phyloP scores from a whole-genome alignment of 768 basidiomycete genomes.

The Lactifluus piperatus region DNA sequence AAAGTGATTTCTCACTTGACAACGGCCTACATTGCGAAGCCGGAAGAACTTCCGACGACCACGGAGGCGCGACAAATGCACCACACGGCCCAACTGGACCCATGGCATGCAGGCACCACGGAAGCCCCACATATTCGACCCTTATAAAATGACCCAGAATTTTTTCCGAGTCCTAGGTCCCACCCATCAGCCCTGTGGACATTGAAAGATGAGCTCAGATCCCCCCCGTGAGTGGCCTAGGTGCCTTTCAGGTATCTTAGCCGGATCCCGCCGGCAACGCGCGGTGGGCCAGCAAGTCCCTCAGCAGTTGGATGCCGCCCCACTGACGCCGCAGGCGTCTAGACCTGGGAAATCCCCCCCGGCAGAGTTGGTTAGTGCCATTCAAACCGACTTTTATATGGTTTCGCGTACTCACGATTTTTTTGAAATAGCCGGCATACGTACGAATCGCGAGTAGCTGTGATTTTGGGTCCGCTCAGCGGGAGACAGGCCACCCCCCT shows the following conservation, averaged over 20 bases:
- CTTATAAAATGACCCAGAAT: conserved; percentile 6
- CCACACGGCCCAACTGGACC: background rate
- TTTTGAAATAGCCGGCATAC: conserved; percentile 12
- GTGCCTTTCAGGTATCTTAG: conserved; percentile 16
- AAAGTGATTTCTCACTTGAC: conserved; percentile 7
- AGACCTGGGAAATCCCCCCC: conserved; percentile 3
- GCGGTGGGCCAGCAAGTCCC: background rate
- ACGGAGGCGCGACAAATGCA: conserved; percentile 17
- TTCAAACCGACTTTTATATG: background rate
- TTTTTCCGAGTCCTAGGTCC: background rate
- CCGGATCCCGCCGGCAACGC: conserved; percentile 16
- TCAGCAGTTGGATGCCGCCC: background rate
- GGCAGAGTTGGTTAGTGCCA: conserved; percentile 3
- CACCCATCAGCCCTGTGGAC: background rate
- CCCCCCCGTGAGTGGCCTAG: conserved; percentile 7
- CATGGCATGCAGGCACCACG: conserved; percentile 12
- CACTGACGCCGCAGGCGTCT: conserved; percentile 2
- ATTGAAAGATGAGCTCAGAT: conserved; percentile 4
- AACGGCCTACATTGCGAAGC: conserved; percentile 3
- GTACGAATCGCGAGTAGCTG: conserved; percentile 17
- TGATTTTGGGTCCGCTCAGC: conserved; percentile 11
- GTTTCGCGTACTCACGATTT: background rate
- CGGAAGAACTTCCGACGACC: conserved; percentile 18
- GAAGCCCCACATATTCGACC: background rate
- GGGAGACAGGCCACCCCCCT: conserved; percentile 15